These are phyloP conservation scores for Phytophthora europaea DNA, from an alignment of 352 stramenopile genomes.

Conservation along the genomic window DNA sequence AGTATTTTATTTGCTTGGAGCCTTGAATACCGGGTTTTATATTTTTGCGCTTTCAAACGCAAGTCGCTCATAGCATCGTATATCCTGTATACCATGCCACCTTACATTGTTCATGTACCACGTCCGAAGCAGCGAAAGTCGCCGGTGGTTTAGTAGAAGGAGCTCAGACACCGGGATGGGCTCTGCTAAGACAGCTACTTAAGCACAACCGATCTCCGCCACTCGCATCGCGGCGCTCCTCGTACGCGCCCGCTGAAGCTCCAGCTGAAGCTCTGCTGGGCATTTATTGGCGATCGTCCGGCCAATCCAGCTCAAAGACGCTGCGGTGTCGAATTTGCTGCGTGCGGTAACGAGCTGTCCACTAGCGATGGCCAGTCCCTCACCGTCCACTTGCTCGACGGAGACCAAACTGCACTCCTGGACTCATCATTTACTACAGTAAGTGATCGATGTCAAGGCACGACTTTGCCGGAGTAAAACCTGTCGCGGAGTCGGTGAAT, in stretches of 20 bases:
- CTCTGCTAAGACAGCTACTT: background rate
- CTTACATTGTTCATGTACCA: background rate
- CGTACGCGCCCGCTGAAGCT: slow-evolving; percentile 14
- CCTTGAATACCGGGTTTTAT: no score
- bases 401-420: background rate
- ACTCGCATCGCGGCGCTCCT: slow-evolving; percentile 6
- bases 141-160: slow-evolving; percentile 7
- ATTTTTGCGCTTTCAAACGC: background rate
- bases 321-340: background rate
- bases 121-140: background rate
- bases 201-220: background rate
- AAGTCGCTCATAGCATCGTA: no score
- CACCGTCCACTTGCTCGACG: slow-evolving; percentile 8
- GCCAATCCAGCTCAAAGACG: background rate
- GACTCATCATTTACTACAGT: background rate
- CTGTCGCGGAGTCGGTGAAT: background rate
- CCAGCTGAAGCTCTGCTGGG: slow-evolving; percentile 10
- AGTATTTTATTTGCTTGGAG: background rate
- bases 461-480: background rate
- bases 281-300: slow-evolving; percentile 17
- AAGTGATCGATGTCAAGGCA: background rate
- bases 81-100: background rate
- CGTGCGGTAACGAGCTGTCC: background rate
- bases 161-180: slow-evolving; percentile 20
- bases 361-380: background rate